Base-by-base conservation (phyloP, 441 rosid genomes). In the Iberis amara region DNA sequence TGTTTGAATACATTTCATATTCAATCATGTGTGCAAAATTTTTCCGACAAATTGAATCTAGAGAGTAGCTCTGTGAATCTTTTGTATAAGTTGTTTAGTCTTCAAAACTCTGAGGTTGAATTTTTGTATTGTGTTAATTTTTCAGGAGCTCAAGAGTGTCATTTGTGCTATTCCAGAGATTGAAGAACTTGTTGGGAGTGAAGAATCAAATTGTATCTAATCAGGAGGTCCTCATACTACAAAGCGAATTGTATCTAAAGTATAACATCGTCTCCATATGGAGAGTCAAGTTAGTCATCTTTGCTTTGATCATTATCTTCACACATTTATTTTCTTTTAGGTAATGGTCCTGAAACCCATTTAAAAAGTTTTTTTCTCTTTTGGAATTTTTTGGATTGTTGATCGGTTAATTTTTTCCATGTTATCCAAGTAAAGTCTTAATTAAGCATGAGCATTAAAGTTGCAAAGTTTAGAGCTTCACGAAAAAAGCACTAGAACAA, bases 141-240 rank as follows among this genome's bases (percentile, higher is more conserved):
- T 45, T 5, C 79, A 94, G 99, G 99, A 94, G 70, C 92, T 94
- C 49, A 86, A 80, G 76, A 66, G 53, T 54, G 86, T 94, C 55
- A 74, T 94, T 73, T 74, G 68, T 35, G 74, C 68, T 69, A 72
- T 83, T 58, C 96, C 96, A 8, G 97, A 94, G 80, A 75, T 94
- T 3, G 81, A 81, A 24, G 91, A 89, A 61, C 61, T 94, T 67
- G 81, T 94, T 64, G 95, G 92, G 18, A 62, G 52, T 43, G 74
- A 62, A 51, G 82, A 75, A 49, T 76, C 80, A 43, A 66, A 70
- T 62, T 80, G 27, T 60, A 94, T 97, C 83, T 89, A 39, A 86
- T 82, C 86, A 28, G 90, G 96, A 35, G 73, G 71, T 71, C 72
- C 77, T 42, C 92, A 92, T 55, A 71, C 66, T 64, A 76, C 85